phyloP scores from a whole-genome alignment of 768 basidiomycete species.

The Paxillus ammoniavirescens region DNA sequence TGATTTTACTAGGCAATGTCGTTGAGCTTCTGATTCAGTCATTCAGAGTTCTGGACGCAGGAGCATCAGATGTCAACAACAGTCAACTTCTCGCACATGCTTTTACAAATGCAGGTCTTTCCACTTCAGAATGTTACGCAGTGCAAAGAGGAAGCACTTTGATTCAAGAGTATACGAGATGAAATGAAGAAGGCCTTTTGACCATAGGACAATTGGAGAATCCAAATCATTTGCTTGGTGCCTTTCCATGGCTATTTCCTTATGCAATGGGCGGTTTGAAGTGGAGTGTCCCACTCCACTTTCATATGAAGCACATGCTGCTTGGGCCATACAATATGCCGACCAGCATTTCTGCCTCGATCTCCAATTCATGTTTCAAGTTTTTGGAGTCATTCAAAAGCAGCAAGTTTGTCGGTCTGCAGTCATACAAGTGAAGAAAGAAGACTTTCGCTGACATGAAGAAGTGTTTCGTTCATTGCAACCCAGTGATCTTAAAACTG shows the following conservation, averaged over 20 bases:
- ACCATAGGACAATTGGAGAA: not conserved
- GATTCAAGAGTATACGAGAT: not conserved
- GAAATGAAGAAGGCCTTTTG: not conserved
- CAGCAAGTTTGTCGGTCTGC: not conserved
- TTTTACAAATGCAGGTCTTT: not conserved
- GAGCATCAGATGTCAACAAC: not conserved
- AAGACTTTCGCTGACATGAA: not conserved
- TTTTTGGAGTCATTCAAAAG: not conserved
- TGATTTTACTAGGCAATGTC: no score
- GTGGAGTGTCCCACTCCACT: not conserved
- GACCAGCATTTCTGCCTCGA: not conserved
- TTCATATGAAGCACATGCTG: not conserved
- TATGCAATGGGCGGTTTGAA: not conserved
- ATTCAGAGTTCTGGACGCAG: not conserved
- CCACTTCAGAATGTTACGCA: not conserved
- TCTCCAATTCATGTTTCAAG: not conserved
- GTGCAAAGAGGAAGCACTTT: not conserved
- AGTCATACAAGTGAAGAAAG: not conserved
- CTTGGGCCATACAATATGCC: not conserved
- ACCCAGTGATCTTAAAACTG: not conserved
- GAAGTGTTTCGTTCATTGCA: not conserved
- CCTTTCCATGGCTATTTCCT: conserved; percentile 1
- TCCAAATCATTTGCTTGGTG: not conserved
- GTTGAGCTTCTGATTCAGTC: no score
- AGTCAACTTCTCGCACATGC: not conserved